Base-by-base conservation (phyloP, 192 early-diverging fungal genomes). In the Coemansia reversa region DNA sequence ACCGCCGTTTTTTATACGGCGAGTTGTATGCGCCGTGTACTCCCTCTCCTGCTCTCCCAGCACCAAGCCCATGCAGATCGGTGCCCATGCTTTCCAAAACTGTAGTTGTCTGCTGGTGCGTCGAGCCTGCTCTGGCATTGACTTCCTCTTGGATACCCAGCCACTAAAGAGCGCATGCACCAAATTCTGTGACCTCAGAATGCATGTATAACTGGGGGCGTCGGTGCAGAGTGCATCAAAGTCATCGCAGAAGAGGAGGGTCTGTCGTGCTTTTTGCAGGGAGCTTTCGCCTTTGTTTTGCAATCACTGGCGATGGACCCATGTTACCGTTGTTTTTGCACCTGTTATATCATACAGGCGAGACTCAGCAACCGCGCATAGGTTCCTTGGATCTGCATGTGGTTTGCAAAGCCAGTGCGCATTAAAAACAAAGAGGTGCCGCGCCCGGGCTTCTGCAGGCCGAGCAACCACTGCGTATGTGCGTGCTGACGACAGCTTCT, bases 121-220 rank as follows among this genome's bases (percentile, higher is more conserved):
- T 2, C 47, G 11, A 45, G 27, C 29, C 25, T 30, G 27, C 50
- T 27, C 14, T 14, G 16, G 47, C 47, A 61, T 50, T 50, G 35
- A 12, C 12, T 16, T 27, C 5, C 39, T 50, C 19, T 28, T 61
- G 22, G 7, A 50, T 50, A 61, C 19, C 9, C 29, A 19, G 55
- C 9, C 29, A 19, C 60, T 7, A 16, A 20, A 51, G 23, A 47
- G 8, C n/a, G 47, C 22, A 63, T 53, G 51, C 51, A 54, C 39
- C 51, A 54, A 20, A 53, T 23, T 42, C 51, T 63, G 52, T 52
- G 45, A 47, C 16, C 47, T 24, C 62, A 63, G 51, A 55, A 63
- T 55, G 62, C 39, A 39, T 63, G 52, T 51, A 47, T 63, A 63
- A 63, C 39, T 28, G 62, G 62, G 18, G 60, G 47, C 39, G 24